phyloP scores from a whole-genome alignment of 1,139 yeast species.

The Pichia sorboxylosa region DNA sequence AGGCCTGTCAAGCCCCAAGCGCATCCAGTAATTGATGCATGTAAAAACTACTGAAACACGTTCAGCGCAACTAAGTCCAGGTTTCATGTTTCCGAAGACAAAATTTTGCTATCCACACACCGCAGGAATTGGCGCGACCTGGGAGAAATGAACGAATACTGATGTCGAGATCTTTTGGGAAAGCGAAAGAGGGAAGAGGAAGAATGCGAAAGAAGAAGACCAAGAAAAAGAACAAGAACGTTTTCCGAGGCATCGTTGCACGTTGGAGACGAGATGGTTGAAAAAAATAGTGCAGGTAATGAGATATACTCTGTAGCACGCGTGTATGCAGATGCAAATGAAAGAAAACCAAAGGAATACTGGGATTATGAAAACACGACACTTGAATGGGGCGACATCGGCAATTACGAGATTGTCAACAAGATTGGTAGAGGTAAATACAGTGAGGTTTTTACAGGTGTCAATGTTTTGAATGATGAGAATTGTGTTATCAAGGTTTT shows the following conservation, averaged over 20 bases:
- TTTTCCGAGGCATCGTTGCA: background rate
- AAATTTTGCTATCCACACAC: too few species aligned
- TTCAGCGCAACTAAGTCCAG: too few species aligned
- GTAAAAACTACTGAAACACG: too few species aligned
- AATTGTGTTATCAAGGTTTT: slow-evolving; percentile 82
- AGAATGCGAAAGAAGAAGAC: background rate
- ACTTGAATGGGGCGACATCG: slow-evolving; percentile 51
- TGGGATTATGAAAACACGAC: slow-evolving; percentile 75
- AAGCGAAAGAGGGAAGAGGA: too few species aligned
- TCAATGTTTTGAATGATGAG: slow-evolving; percentile 42
- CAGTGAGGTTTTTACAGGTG: slow-evolving; percentile 87
- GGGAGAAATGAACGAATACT: too few species aligned
- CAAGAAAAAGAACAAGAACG: background rate
- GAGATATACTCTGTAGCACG: slow-evolving; percentile 58
- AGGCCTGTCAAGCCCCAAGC: too few species aligned
- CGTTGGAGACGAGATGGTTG: slow-evolving; percentile 1
- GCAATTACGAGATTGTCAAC: slow-evolving; percentile 77
- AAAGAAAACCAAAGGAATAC: slow-evolving; percentile 66
- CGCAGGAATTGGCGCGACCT: too few species aligned
- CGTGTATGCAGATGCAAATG: slow-evolving; percentile 81
- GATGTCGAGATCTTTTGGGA: too few species aligned
- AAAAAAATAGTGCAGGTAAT: slow-evolving; percentile 9
- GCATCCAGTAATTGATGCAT: too few species aligned
- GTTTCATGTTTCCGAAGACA: too few species aligned
- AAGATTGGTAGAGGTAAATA: slow-evolving; percentile 97